phyloP scores from a whole-genome alignment of 2,329 filamentous ascomycete species.

The Amauroascus niger region DNA sequence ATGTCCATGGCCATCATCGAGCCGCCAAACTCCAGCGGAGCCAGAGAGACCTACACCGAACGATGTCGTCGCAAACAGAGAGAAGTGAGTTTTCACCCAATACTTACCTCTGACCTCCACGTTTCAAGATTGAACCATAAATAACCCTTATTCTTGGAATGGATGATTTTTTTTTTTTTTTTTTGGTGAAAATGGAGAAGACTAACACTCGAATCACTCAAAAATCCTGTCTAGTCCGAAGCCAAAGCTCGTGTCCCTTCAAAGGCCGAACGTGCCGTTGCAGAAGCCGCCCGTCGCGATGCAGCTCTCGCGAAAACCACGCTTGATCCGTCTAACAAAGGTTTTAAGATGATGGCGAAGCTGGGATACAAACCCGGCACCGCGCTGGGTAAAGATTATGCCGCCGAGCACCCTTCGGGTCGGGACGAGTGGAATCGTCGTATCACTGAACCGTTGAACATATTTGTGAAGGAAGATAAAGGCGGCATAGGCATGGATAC shows the following conservation, averaged over 20 bases:
- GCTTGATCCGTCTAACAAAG: conserved; percentile 67
- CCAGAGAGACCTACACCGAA: conserved; percentile 55
- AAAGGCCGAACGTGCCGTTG: conserved; percentile 70
- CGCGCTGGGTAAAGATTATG: conserved; percentile 56
- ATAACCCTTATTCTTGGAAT: not conserved
- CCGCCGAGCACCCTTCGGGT: conserved; percentile 22
- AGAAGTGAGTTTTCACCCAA: conserved; percentile 32
- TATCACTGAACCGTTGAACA: conserved; percentile 61
- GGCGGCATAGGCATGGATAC: conserved; percentile 75
- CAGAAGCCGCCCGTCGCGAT: conserved; percentile 63
- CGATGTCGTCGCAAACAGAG: conserved; percentile 45
- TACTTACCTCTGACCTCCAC: conserved; percentile 1
- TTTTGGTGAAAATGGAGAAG: conserved; percentile 44
- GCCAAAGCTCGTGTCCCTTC: conserved; percentile 57
- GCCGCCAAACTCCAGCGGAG: conserved; percentile 31
- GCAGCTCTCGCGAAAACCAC: conserved; percentile 65
- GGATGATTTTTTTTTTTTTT: too few relatives aligned
- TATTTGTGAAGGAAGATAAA: conserved; percentile 67
- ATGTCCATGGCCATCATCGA: conserved; percentile 91
- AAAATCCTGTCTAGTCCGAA: conserved; percentile 47
- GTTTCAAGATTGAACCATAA: conserved; percentile 5
- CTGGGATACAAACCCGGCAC: conserved; percentile 78
- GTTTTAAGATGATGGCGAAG: conserved; percentile 91
- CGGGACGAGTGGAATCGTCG: conserved; percentile 26
- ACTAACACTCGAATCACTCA: conserved; percentile 56